Base-by-base conservation (phyloP, 768 basidiomycete species). In the Favolaschia claudopus region DNA sequence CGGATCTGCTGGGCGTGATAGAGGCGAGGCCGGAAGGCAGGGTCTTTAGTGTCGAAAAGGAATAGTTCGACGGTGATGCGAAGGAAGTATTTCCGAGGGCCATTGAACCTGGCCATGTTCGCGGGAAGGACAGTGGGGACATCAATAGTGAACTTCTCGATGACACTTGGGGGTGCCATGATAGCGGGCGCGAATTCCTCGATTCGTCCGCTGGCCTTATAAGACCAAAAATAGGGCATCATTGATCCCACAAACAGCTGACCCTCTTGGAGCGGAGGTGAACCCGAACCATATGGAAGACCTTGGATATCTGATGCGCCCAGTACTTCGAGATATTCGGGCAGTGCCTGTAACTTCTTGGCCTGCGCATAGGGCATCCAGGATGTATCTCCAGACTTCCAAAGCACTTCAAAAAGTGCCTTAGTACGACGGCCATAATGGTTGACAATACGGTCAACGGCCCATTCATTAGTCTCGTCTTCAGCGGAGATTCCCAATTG, bases 291-390 rank as follows among this genome's bases (percentile, higher is more conserved):
- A 15, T 51, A 39, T 6, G 36, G 31, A 2, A 53, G 70, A 64
- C 31, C 40, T 20, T 53, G 15, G 14, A 64, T 49, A 6, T 39
- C 20, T 15, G 51, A 20, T 15, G 71, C 57, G 0, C 74, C 77
- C 20, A 72, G 29, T 1, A 70, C 51, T 7, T 76, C 70, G 0
- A 76, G 60, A 58, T 79, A 79, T 5, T 63, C 55, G 0, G 44
- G 24, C 1, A 77, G 42, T 0, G 69, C 69, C 1, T 65, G 52
- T 0, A 75, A 40, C 17, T 69, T 65, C 10, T 42, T 38, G 0
- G 76, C 61, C 33, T 70, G 57, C 9, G 39, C 17, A 39, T 67
- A 73, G 2, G 69, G 65, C 25, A 76, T 22, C 78, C 78, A 80
- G 24, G 70, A 73, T 1, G 57, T 32, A 27, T 76, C 73, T 4